Conservation (phyloP, 306 rosid genomes). For the Quercus ilex region DNA sequence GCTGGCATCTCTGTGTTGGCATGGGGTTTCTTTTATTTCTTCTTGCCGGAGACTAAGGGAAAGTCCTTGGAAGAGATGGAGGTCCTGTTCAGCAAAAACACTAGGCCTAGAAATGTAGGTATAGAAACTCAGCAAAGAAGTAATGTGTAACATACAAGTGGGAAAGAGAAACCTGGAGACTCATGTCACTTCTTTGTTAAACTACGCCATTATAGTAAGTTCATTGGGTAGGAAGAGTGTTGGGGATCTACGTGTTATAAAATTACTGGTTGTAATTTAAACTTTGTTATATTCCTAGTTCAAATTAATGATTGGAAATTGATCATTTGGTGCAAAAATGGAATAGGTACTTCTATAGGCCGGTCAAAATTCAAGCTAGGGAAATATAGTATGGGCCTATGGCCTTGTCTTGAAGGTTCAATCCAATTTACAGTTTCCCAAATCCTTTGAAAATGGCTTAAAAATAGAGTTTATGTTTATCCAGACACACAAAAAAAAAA, state of each 20-base stretch:
- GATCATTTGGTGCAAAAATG: too few species aligned
- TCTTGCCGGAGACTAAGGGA: slow-evolving; percentile 77
- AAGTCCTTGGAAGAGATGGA: slow-evolving; percentile 78
- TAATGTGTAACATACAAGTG: neutral
- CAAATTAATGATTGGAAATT: too few species aligned
- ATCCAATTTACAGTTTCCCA: too few species aligned
- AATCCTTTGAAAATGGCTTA: too few species aligned
- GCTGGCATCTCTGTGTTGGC: slow-evolving; percentile 61
- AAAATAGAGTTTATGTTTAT: too few species aligned
- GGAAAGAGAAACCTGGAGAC: neutral
- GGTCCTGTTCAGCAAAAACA: slow-evolving; percentile 39
- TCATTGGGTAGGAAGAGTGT: neutral
- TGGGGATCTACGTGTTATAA: neutral
- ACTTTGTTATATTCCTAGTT: too few species aligned
- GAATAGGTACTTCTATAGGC: too few species aligned
- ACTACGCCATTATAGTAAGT: neutral
- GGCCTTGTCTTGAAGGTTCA: too few species aligned
- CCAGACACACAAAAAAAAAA: too few species aligned
- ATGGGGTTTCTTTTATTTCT: slow-evolving; percentile 60
- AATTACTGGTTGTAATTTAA: too few species aligned
- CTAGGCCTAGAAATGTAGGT: neutral
- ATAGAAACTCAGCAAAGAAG: neutral
- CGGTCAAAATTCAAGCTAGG: too few species aligned
- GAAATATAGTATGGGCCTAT: too few species aligned
- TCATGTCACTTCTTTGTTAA: neutral